Conservation (phyloP, 768 basidiomycete species). For the Mycena belliarum region DNA sequence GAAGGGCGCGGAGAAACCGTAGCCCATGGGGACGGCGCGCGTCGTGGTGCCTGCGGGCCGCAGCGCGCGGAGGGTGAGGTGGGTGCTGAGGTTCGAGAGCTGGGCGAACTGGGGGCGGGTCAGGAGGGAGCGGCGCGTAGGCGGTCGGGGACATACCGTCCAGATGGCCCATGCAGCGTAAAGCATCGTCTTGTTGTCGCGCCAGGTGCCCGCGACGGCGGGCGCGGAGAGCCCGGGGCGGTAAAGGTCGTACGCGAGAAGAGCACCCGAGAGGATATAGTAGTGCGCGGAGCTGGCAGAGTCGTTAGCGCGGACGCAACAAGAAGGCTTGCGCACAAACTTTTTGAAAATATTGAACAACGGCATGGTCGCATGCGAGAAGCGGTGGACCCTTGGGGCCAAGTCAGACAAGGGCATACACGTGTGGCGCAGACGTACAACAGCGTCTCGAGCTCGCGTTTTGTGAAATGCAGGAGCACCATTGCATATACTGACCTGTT, state of each 20-base stretch:
- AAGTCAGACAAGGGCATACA: too few relatives aligned
- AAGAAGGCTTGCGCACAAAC: constrained; percentile 37
- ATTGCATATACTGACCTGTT: constrained; percentile 68
- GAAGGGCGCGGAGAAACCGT: constrained; percentile 69
- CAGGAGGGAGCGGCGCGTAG: neutral
- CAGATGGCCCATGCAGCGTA: constrained; percentile 66
- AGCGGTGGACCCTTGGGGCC: too few relatives aligned
- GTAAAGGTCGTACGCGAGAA: constrained; percentile 81
- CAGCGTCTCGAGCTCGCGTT: constrained; percentile 90
- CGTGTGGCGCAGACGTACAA: constrained; percentile 69
- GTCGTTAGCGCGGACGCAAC: neutral
- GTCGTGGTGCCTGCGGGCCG: constrained; percentile 78
- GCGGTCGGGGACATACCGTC: constrained; percentile 55
- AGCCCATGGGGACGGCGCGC: constrained; percentile 89
- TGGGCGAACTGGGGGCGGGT: constrained; percentile 68
- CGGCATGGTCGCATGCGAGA: constrained; percentile 96
- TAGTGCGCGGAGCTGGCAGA: constrained; percentile 81
- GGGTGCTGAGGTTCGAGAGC: constrained; percentile 81
- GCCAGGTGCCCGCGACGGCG: constrained; percentile 60
- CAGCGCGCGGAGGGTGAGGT: constrained; percentile 79
- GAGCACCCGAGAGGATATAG: constrained; percentile 75
- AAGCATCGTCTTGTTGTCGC: constrained; percentile 64
- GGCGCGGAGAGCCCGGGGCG: constrained; percentile 75
- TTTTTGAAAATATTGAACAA: constrained; percentile 84
- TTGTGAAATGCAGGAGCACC: constrained; percentile 84